Percentiles rank a stretch among this genome's conserved stretches.
Conservation (phyloP, 2,329 filamentous ascomycete genomes). For the Chaetoscypha palmicola region DNA sequence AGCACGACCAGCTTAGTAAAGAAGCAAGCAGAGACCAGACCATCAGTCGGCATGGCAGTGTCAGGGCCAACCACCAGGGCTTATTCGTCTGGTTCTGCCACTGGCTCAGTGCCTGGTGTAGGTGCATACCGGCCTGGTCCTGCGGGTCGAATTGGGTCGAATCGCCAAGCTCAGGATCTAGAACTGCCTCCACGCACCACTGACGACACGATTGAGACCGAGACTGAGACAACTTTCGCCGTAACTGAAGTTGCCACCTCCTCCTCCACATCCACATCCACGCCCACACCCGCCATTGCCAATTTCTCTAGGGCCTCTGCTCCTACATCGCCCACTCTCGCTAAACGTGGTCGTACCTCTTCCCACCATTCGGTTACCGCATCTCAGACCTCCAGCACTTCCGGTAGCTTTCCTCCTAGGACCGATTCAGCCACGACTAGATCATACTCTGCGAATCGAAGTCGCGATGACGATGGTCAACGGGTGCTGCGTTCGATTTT, state of each 20-base stretch:
- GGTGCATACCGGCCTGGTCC: background rate
- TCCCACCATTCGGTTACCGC: background rate
- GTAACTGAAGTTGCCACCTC: background rate
- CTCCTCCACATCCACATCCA: background rate
- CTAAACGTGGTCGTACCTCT: background rate
- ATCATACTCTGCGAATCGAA: constrained; percentile 8
- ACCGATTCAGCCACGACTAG: constrained; percentile 8
- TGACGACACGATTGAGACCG: background rate
- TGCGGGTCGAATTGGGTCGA: too few species aligned
- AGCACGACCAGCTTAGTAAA: background rate
- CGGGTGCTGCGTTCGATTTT: background rate
- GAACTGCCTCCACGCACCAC: background rate
- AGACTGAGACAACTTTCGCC: background rate
- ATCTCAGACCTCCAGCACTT: background rate
- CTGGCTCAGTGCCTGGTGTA: background rate
- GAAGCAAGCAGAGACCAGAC: background rate
- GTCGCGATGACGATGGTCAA: constrained; percentile 8
- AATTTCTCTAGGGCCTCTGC: background rate
- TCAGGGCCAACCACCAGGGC: background rate
- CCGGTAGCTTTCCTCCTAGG: constrained; percentile 9
- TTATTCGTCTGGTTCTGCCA: too few species aligned
- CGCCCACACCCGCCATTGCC: background rate
- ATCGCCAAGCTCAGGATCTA: background rate
- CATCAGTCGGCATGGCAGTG: background rate
- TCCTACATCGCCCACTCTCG: background rate